Evolutionary conservation across 2,329 filamentous ascomycete species (phyloP).

Genomic region (Aureobasidium sp.): DNA sequence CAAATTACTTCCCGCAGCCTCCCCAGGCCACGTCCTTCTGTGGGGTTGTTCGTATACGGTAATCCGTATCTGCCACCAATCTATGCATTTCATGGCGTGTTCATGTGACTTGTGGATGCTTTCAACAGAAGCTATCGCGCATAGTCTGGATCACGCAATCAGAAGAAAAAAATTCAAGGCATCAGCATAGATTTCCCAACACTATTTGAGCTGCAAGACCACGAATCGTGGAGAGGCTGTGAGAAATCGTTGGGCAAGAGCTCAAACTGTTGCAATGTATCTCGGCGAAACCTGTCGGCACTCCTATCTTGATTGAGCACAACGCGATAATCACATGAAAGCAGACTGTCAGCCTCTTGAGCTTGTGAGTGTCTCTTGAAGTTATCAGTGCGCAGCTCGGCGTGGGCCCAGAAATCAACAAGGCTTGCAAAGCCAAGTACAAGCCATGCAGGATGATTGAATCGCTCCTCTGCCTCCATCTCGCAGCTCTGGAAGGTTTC

Average conservation of each 20-base stretch:
- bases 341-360: background rate
- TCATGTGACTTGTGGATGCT: background rate
- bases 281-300: background rate
- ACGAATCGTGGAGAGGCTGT: conserved; percentile 1
- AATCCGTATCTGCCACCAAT: background rate
- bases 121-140: background rate
- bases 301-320: background rate
- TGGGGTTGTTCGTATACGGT: background rate
- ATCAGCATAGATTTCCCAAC: conserved; percentile 1
- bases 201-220: background rate
- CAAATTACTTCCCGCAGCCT: conserved; percentile 4
- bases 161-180: background rate
- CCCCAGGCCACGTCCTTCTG: background rate
- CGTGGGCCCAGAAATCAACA: background rate
- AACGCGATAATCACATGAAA: background rate
- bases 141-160: background rate
- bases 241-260: background rate
- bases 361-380: background rate
- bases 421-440: background rate
- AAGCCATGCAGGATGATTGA: background rate
- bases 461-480: background rate
- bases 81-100: background rate
- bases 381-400: background rate
- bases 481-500: background rate
- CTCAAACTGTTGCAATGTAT: background rate